Evolutionary conservation across 345 rosid species (phyloP).

Genomic region (Eucalyptus virginea): DNA sequence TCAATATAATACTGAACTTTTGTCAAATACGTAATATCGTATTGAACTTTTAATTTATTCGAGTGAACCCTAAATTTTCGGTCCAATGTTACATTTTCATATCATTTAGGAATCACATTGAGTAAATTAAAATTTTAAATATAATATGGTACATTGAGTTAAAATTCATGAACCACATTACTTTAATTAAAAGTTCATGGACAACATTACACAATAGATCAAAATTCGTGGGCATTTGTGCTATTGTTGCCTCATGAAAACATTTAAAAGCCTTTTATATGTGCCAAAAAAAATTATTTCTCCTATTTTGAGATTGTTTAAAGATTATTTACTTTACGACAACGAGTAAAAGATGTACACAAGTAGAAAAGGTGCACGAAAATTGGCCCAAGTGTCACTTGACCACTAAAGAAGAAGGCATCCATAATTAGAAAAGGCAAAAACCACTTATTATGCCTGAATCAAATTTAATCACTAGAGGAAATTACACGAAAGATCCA

Average conservation of each 20-base stretch:
- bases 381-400: not conserved
- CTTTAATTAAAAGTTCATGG: rapidly evolving
- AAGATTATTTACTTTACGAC: rapidly evolving
- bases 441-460: not conserved
- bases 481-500: not conserved
- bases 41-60: rapidly evolving
- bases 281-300: not conserved
- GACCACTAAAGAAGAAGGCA: not conserved
- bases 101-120: rapidly evolving
- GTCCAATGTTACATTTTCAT: no score
- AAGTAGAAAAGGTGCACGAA: rapidly evolving
- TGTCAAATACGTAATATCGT: rapidly evolving
- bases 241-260: not conserved
- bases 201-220: rapidly evolving
- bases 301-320: not conserved
- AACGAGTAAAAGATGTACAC: rapidly evolving
- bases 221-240: rapidly evolving
- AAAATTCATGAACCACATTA: rapidly evolving
- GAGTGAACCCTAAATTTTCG: not conserved
- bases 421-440: not conserved
- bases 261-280: not conserved
- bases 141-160: rapidly evolving
- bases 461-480: not conserved
- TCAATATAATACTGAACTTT: rapidly evolving
- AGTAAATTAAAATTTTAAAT: rapidly evolving